Percentiles rank a stretch among this genome's conserved stretches.
Conservation (phyloP, 2,329 filamentous ascomycete genomes). For the Zopfia rhizophila region DNA sequence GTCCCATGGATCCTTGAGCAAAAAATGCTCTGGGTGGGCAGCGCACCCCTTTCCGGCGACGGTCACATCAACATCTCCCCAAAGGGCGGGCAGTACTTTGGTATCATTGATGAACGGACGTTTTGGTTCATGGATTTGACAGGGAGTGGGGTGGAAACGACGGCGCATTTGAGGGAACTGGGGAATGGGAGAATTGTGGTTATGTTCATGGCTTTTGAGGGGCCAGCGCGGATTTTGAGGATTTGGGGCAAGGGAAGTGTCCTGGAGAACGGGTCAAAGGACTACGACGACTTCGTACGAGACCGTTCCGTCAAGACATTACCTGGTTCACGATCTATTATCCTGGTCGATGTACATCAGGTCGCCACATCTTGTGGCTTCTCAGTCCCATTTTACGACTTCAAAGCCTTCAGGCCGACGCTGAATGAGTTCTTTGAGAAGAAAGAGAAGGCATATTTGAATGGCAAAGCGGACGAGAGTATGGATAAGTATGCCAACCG, state of each 20-base stretch:
- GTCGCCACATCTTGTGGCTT: conserved; percentile 57
- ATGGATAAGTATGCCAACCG: conserved; percentile 54
- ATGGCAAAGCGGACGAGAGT: conserved; percentile 51
- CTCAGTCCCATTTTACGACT: conserved; percentile 57
- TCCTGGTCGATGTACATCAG: conserved; percentile 56
- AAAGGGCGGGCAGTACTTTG: conserved; percentile 57
- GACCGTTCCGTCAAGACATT: conserved; percentile 47
- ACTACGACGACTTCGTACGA: conserved; percentile 47
- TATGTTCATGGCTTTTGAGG: conserved; percentile 56
- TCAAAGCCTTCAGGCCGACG: conserved; percentile 51
- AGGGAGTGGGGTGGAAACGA: conserved; percentile 57
- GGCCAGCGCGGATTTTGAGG: conserved; percentile 55
- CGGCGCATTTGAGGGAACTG: conserved; percentile 54
- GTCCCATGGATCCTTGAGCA: conserved; percentile 57
- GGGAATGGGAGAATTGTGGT: conserved; percentile 56
- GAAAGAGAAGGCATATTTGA: conserved; percentile 47
- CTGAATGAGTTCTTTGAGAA: conserved; percentile 56
- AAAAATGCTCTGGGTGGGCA: conserved; percentile 57
- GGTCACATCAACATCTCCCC: conserved; percentile 60
- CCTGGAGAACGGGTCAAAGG: conserved; percentile 50
- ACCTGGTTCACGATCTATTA: conserved; percentile 52
- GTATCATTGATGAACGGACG: conserved; percentile 49
- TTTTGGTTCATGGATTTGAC: conserved; percentile 60
- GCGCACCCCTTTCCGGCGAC: conserved; percentile 51
- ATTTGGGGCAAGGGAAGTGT: conserved; percentile 54